Conservation (phyloP, 306 rosid species). For the Prunus kanzakura region DNA sequence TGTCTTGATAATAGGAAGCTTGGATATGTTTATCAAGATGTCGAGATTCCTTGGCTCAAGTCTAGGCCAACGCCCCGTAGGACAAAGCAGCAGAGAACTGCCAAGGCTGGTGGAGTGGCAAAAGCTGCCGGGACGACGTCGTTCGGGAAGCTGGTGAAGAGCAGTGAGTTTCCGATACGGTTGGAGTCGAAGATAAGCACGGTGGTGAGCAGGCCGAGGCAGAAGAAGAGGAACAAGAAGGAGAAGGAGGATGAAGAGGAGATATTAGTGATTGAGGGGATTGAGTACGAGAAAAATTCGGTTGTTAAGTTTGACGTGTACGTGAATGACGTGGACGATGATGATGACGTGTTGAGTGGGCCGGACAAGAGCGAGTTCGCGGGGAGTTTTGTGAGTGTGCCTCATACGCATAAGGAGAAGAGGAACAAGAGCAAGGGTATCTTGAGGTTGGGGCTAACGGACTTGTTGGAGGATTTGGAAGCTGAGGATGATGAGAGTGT, state of each 20-base stretch:
- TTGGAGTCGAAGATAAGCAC: constrained; percentile 38
- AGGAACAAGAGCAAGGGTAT: constrained; percentile 23
- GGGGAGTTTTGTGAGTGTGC: constrained; percentile 73
- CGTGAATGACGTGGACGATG: constrained; percentile 53
- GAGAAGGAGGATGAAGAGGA: constrained; percentile 50
- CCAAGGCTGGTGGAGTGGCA: constrained; percentile 34
- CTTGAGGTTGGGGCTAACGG: neutral
- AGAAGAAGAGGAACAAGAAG: constrained; percentile 39
- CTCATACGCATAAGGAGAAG: constrained; percentile 45
- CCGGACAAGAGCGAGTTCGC: constrained; percentile 61
- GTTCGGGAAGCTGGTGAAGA: neutral
- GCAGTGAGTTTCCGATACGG: constrained; percentile 34
- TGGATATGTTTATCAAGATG: constrained; percentile 64
- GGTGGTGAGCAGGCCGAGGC: constrained; percentile 58
- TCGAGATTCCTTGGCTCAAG: constrained; percentile 58
- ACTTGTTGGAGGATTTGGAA: constrained; percentile 9
- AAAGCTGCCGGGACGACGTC: constrained; percentile 35
- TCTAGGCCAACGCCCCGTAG: constrained; percentile 45
- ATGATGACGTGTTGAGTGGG: constrained; percentile 25
- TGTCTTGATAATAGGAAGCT: constrained; percentile 47
- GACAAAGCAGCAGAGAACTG: neutral
- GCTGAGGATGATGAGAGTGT: neutral
- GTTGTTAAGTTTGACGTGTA: constrained; percentile 68
- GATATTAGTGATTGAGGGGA: constrained; percentile 39
- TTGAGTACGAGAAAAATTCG: constrained; percentile 40